A percentile compares a stretch with the other conserved stretches of the same genome.
These are phyloP conservation scores for Annulohypoxylon maeteangense DNA, from an alignment of 495 filamentous ascomycete genomes.

Conservation along the genomic window DNA sequence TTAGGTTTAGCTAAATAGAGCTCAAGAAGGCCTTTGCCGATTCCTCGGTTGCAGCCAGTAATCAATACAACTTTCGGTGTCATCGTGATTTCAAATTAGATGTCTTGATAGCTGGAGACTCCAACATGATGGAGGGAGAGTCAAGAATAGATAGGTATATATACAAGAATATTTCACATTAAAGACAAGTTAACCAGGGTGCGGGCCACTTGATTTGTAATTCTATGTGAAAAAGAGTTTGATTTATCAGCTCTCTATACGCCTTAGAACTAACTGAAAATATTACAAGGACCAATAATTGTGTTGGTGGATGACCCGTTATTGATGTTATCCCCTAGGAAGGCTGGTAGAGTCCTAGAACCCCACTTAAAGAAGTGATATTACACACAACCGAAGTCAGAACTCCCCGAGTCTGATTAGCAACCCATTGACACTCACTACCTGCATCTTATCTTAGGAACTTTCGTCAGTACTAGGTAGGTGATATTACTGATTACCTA, in stretches of 20 bases:
- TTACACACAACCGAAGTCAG: neutral
- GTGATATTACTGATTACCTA: no score
- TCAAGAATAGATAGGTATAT: no score
- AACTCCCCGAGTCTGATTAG: no score
- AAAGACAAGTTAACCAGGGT: neutral
- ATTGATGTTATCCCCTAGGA: no score
- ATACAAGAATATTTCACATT: no score
- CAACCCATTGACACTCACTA: no score
- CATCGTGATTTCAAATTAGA: constrained; percentile 3
- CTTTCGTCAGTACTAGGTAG: no score
- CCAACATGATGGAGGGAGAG: neutral
- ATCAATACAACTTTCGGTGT: constrained; percentile 25
- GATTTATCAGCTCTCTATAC: neutral
- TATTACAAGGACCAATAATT: no score
- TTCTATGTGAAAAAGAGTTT: neutral
- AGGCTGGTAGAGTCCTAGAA: no score
- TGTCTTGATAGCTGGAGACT: neutral
- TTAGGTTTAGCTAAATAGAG: constrained; percentile 30
- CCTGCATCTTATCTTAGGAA: no score
- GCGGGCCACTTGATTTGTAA: neutral
- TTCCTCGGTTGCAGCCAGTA: constrained; percentile 35
- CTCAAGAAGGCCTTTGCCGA: constrained; percentile 36
- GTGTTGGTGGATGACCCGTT: no score
- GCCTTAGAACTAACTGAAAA: neutral
- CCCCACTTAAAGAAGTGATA: no score